Percentiles rank a stretch among this genome's conserved stretches.
Evolutionary conservation across 2,329 filamentous ascomycete genomes (phyloP).

Genomic region (Dryadomyces quercivorus): DNA sequence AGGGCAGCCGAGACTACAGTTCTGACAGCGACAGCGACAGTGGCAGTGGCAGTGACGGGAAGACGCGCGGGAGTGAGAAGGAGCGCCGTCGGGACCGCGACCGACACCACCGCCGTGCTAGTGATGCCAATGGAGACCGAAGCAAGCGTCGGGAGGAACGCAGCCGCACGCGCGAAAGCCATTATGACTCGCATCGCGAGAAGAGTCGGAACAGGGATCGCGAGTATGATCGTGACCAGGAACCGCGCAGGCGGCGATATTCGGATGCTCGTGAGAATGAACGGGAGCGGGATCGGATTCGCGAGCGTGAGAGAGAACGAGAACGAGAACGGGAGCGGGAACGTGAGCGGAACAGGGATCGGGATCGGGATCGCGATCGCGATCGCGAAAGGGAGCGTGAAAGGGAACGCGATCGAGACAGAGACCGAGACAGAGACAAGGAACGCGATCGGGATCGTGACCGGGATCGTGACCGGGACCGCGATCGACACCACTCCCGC

Average conservation of each 20-base stretch:
- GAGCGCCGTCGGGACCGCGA: slow-evolving; percentile 25
- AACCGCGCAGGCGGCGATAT: not conserved
- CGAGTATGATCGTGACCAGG: slow-evolving; percentile 20
- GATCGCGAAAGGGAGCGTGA: slow-evolving; percentile 23
- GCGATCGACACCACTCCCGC: not conserved
- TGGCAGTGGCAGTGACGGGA: slow-evolving; percentile 11
- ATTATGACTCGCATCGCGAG: slow-evolving; percentile 18
- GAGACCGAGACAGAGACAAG: slow-evolving; percentile 19
- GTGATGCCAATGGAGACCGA: slow-evolving; percentile 26
- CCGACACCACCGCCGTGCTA: slow-evolving; percentile 29
- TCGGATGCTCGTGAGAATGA: not conserved
- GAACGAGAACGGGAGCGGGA: slow-evolving; percentile 22
- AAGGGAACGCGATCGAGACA: slow-evolving; percentile 18
- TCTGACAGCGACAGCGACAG: slow-evolving; percentile 16
- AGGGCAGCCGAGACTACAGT: not conserved
- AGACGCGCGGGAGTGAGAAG: slow-evolving; percentile 12
- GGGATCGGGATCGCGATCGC: slow-evolving; percentile 20
- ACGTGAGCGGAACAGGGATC: slow-evolving; percentile 14
- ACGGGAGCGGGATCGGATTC: not conserved
- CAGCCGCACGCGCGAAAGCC: slow-evolving; percentile 26
- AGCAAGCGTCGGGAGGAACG: slow-evolving; percentile 31
- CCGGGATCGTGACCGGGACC: no score
- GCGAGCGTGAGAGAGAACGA: slow-evolving; percentile 9
- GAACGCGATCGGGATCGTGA: slow-evolving; percentile 2
- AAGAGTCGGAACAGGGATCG: not conserved